A percentile compares a stretch with the other conserved stretches of the same genome.
Conservation (phyloP, 768 basidiomycete genomes). For the Auricularia heimuer region DNA sequence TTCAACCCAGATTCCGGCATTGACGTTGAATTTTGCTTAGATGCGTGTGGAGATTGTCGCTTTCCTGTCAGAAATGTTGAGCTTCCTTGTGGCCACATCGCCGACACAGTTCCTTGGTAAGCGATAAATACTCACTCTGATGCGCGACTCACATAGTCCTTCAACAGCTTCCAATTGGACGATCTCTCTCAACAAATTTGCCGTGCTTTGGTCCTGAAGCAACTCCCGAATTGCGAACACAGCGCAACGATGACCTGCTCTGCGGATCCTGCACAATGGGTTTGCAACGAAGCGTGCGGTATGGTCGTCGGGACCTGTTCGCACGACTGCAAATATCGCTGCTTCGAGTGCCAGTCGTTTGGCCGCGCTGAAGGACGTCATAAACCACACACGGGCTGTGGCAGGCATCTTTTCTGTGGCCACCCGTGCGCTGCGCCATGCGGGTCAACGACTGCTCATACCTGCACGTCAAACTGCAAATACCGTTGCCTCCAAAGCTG, state of each 20-base stretch:
- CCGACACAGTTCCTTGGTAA: conserved; percentile 39
- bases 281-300: conserved; percentile 36
- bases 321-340: conserved; percentile 37
- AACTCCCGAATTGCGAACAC: conserved; percentile 47
- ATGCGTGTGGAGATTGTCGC: conserved; percentile 42
- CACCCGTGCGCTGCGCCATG: conserved; percentile 44
- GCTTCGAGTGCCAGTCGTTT: conserved; percentile 34
- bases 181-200: conserved; percentile 36
- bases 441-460: conserved; percentile 30
- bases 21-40: conserved; percentile 31
- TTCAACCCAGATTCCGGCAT: too few relatives aligned
- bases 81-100: conserved; percentile 51
- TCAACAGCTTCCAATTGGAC: conserved; percentile 36
- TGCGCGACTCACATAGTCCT: background rate
- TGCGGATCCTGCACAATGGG: conserved; percentile 27
- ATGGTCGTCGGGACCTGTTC: conserved; percentile 40
- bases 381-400: conserved; percentile 36
- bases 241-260: conserved; percentile 36
- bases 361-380: conserved; percentile 17
- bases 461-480: conserved; percentile 38
- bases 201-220: conserved; percentile 30
- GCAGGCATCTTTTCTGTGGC: conserved; percentile 42
- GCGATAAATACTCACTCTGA: too few relatives aligned
- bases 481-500: conserved; percentile 45
- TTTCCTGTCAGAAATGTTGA: conserved; percentile 36